Evolutionary conservation across 2,329 filamentous ascomycete species (phyloP).

Genomic region (Cordyceps cateniannulata): DNA sequence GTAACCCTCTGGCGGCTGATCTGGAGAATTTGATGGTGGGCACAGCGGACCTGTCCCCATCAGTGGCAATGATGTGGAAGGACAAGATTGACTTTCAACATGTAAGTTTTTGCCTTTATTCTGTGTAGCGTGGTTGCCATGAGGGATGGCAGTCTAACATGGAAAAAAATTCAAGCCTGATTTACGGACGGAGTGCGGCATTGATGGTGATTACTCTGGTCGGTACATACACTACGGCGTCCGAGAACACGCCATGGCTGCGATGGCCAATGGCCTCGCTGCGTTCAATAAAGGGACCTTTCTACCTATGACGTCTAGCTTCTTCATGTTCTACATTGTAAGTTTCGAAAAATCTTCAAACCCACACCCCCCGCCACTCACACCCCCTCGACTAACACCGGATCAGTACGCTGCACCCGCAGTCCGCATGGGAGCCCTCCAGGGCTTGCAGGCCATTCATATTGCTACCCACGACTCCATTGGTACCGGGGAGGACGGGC

Average conservation of each 20-base stretch:
- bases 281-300: slow-evolving; percentile 50
- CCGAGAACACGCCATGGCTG: slow-evolving; percentile 55
- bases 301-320: slow-evolving; percentile 50
- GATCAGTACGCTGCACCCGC: slow-evolving; percentile 45
- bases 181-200: slow-evolving; percentile 36
- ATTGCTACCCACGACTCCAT: slow-evolving; percentile 56
- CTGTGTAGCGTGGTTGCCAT: too few species aligned
- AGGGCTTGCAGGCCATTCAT: slow-evolving; percentile 50
- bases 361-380: too few species aligned
- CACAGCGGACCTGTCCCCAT: slow-evolving; percentile 46
- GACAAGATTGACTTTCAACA: slow-evolving; percentile 44
- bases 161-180: slow-evolving; percentile 22
- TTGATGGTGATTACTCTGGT: slow-evolving; percentile 48
- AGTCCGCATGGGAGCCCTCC: slow-evolving; percentile 54
- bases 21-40: slow-evolving; percentile 46
- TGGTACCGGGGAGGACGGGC: slow-evolving; percentile 53
- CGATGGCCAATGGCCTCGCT: slow-evolving; percentile 52
- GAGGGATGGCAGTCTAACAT: background rate
- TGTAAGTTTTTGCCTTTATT: slow-evolving; percentile 19
- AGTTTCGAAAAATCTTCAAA: background rate
- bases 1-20: slow-evolving; percentile 44
- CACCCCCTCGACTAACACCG: background rate
- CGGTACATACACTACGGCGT: slow-evolving; percentile 56
- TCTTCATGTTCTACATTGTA: slow-evolving; percentile 56
- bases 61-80: slow-evolving; percentile 50